These are phyloP conservation scores for Mycena belliarum DNA, from an alignment of 768 basidiomycete genomes.

Conservation along the genomic window DNA sequence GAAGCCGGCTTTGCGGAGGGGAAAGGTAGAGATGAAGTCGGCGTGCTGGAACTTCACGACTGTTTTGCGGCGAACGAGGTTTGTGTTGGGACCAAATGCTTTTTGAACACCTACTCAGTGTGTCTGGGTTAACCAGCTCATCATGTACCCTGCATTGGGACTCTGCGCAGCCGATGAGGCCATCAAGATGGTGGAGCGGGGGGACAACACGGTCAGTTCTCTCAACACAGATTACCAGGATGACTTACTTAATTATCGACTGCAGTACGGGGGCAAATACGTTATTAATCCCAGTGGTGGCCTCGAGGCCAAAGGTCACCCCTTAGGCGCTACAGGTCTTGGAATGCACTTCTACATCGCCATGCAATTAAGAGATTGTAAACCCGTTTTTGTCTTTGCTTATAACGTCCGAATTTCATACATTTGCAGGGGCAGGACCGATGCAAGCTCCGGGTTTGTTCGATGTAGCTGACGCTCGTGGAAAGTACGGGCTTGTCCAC, in stretches of 20 bases:
- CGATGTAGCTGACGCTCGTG: constrained; percentile 58
- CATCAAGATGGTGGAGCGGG: constrained; percentile 69
- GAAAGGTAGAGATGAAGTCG: constrained; percentile 68
- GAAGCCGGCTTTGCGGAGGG: constrained; percentile 70
- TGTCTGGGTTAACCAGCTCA: constrained; percentile 46
- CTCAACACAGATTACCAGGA: background rate
- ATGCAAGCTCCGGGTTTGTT: constrained; percentile 81
- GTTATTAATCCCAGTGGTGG: constrained; percentile 86
- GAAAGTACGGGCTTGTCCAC: constrained; percentile 81
- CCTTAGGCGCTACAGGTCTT: constrained; percentile 79
- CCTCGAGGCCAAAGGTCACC: constrained; percentile 87
- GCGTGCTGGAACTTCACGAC: constrained; percentile 86
- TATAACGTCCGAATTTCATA: background rate
- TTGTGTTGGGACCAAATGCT: constrained; percentile 14
- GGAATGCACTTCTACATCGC: constrained; percentile 85
- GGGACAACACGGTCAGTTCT: constrained; percentile 71
- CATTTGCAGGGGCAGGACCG: constrained; percentile 70
- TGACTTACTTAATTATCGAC: background rate
- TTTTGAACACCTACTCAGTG: background rate
- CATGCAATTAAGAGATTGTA: constrained; percentile 80
- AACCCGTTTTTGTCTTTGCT: constrained; percentile 7
- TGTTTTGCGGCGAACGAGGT: constrained; percentile 86
- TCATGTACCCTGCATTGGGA: constrained; percentile 81
- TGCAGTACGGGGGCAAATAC: constrained; percentile 79
- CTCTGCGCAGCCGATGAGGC: constrained; percentile 68